Evolutionary conservation across 345 rosid genomes (phyloP), one percentile per base, ranked within the genome.

Genomic region (Brassica cretica): DNA sequence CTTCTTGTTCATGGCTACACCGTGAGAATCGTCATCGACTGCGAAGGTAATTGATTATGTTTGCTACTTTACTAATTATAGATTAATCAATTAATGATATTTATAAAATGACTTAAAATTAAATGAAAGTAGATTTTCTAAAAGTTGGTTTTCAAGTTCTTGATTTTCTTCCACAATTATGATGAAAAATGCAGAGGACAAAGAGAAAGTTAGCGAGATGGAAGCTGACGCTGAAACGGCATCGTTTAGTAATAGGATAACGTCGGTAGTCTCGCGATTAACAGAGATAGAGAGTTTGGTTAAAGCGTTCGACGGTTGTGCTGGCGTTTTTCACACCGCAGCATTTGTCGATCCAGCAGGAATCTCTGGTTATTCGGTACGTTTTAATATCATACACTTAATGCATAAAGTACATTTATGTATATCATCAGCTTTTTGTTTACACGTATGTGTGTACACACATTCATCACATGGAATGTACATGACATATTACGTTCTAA

Each of bases 281-380:
- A 82, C 81, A 16, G 90, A 92, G 12, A 80, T 64, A 0, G 87
- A 80, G 12, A 86, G 89, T 70, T 71, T 94, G 16, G 16, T 65
- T 10, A 87, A 82, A 18, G 97, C 97, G 8, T 88, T 94, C 59
- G 84, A 88, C 7, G 98, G 97, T 12, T 94, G 98, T 81, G 80
- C 78, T 69, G 97, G 91, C 72, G 94, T 94, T 11, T 88, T 94
- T 71, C 98, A 94, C 85, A 88, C 97, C 80, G 75, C 90, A 37
- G 84, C 93, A 0, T 92, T 92, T 46, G 78, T 78, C 0, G 98
- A 94, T 74, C 97, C 97, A 0, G 88, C 91, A 15, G 98, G 98
- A 27, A 85, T 94, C 71, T 89, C 98, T 19, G 98, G 98, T 14
- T 94, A 94, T 79, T 87, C 98, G 30, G 98, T 94, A 63, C 16